Evolutionary conservation across 371 early-diverging fungal species (phyloP), one percentile per base, ranked within the genome.

Genomic region (Apophysomyces elegans): DNA sequence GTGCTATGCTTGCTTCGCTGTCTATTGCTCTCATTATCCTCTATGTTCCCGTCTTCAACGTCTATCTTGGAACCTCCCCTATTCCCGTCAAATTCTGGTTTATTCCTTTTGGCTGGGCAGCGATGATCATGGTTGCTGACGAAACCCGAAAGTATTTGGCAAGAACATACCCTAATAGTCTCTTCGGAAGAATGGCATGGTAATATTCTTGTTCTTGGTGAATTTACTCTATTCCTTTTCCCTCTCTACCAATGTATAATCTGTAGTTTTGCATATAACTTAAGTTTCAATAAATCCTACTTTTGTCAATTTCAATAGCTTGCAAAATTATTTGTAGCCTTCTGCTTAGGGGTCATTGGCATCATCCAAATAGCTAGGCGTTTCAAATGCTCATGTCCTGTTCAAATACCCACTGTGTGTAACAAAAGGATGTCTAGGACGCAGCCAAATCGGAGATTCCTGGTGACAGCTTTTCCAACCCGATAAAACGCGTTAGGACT

Each of bases 71-170:
- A n/a, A 92, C 91, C 0, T 72, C 78, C n/a, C 78, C 83, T 4
- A 83, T 93, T 21, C 93, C 93, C 7, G 73, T 82, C 32, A 71
- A 85, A 74, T 90, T 80, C 69, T 93, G 91, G 89, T 84, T 90
- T 65, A 74, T 92, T 46, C 90, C 93, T 1, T 68, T 89, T 47
- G 89, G 84, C 1, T 86, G 86, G 71, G 86, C 86, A 1, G 47
- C 76, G 1, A 74, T 81, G 37, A 78, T 88, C 50, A 54, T 88
- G 37, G n/a, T 78, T 32, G 75, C 82, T 59, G 90, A 88, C 66
- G 89, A 89, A 68, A 35, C 63, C 6, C 70, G 90, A 36, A 90
- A 90, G 69, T 50, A 76, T 7, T 41, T 83, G 8, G 85, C 82
- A 6, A 64, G 86, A 36, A 68, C 61, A 7, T 84, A 71, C 47